Percentiles rank a stretch among this genome's conserved stretches.
These are phyloP conservation scores for Macrolepiota fuliginosa DNA, from an alignment of 768 basidiomycete species.

Conservation along the genomic window DNA sequence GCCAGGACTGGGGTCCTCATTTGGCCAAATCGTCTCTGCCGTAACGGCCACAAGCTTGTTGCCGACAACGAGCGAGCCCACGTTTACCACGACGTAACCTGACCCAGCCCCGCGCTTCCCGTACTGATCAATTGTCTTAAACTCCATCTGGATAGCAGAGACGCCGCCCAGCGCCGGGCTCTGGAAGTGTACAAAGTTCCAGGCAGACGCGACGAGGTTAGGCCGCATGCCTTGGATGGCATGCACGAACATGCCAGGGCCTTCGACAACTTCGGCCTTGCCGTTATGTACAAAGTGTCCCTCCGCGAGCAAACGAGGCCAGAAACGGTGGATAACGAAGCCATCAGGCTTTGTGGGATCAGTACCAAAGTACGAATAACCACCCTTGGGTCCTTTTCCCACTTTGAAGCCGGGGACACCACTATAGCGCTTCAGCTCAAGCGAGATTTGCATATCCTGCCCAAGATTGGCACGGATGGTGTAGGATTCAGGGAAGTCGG, in stretches of 20 bases:
- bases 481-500: constrained; percentile 74
- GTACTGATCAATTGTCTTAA: constrained; percentile 77
- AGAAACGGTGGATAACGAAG: constrained; percentile 89
- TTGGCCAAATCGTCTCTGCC: constrained; percentile 76
- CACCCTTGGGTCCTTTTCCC: constrained; percentile 85
- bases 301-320: constrained; percentile 63
- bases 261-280: constrained; percentile 51
- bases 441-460: constrained; percentile 74
- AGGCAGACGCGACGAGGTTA: constrained; percentile 85
- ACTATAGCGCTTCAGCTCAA: constrained; percentile 69
- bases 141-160: constrained; percentile 94
- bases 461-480: constrained; percentile 76
- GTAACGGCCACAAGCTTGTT: constrained; percentile 77
- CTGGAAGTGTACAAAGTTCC: constrained; percentile 97
- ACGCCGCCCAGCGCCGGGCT: constrained; percentile 69
- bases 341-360: constrained; percentile 71
- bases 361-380: constrained; percentile 83
- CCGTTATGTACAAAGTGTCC: constrained; percentile 73
- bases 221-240: constrained; percentile 99
- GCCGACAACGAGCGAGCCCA: constrained; percentile 82
- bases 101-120: constrained; percentile 79
- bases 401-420: constrained; percentile 86
- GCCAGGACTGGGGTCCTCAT: constrained; percentile 45
- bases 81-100: constrained; percentile 79
- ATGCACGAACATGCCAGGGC: constrained; percentile 85